Percentiles rank a stretch among this genome's conserved stretches.
Evolutionary conservation across 1,284 basidiomycete genomes (phyloP).

Genomic region (Heterobasidion parviporum): DNA sequence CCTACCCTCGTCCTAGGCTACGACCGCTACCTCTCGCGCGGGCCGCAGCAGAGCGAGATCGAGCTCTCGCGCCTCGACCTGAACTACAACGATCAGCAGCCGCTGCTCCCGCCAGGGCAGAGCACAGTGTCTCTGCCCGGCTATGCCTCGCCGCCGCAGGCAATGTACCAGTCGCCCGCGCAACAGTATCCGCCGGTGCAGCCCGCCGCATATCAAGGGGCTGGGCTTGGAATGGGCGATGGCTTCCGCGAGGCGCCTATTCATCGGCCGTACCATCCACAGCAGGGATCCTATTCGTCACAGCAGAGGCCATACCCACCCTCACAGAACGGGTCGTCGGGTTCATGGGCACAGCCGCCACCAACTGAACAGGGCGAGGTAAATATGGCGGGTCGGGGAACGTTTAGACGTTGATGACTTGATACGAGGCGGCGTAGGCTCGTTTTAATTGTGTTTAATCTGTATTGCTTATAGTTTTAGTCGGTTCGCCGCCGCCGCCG

Average conservation of each 20-base stretch:
- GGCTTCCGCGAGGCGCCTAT: conserved; percentile 34
- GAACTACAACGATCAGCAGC: conserved; percentile 39
- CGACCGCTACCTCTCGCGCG: conserved; percentile 46
- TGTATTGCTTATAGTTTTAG: not conserved
- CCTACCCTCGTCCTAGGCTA: conserved; percentile 32
- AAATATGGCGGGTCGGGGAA: conserved; percentile 36
- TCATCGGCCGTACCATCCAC: conserved; percentile 34
- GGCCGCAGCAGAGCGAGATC: conserved; percentile 34
- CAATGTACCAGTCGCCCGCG: conserved; percentile 2
- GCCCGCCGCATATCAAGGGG: not conserved
- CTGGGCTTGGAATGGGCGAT: conserved; percentile 7
- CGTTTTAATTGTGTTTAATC: not conserved
- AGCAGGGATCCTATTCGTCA: conserved; percentile 9
- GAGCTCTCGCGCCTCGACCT: conserved; percentile 48
- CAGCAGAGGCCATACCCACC: too few relatives aligned
- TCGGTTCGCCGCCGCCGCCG: not conserved
- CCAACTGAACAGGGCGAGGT: conserved; percentile 8
- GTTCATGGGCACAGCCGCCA: conserved; percentile 10
- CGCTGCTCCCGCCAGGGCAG: conserved; percentile 32
- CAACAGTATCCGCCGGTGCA: conserved; percentile 20
- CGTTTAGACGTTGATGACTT: conserved; percentile 22
- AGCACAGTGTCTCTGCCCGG: conserved; percentile 6
- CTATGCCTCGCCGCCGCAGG: conserved; percentile 12
- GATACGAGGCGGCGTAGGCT: not conserved
- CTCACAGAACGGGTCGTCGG: too few relatives aligned